Percentiles rank a stretch among this genome's conserved stretches.
phyloP scores from a whole-genome alignment of 352 stramenopile species.

The Hyphochytrium catenoides region DNA sequence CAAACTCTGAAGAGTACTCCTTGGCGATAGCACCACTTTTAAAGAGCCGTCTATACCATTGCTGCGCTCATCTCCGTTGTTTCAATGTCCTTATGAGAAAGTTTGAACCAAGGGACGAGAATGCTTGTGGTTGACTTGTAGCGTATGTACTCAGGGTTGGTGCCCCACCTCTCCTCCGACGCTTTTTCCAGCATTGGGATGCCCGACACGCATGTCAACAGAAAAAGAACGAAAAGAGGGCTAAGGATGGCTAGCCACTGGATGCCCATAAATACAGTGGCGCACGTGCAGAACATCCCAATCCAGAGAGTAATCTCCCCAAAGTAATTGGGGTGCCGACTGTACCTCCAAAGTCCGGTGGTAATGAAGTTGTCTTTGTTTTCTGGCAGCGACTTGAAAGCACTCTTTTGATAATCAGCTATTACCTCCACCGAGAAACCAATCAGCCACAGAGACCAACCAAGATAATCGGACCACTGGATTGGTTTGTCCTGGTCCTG shows the following conservation, averaged over 20 bases:
- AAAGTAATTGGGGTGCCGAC: conserved; percentile 74
- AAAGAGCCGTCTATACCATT: too few species aligned
- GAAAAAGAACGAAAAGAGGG: conserved; percentile 34
- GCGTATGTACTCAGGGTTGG: conserved; percentile 25
- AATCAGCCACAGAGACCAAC: conserved; percentile 24
- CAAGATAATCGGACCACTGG: conserved; percentile 25
- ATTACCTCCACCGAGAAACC: conserved; percentile 41
- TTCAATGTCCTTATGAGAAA: too few species aligned
- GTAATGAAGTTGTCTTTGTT: conserved; percentile 56
- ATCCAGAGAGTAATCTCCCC: conserved; percentile 74
- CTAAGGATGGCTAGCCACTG: conserved; percentile 18
- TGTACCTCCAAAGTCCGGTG: conserved; percentile 54
- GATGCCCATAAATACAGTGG: conserved; percentile 11
- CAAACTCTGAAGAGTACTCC: too few species aligned
- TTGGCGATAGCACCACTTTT: too few species aligned
- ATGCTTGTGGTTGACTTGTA: conserved; percentile 47
- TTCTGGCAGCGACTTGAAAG: conserved; percentile 25
- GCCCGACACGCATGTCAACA: conserved; percentile 38
- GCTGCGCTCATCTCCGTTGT: too few species aligned
- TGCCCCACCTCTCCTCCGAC: conserved; percentile 35
- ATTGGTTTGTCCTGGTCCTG: conserved; percentile 6
- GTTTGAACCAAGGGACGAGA: conserved; percentile 19
- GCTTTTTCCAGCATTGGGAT: conserved; percentile 46
- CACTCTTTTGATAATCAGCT: conserved; percentile 51
- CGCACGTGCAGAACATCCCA: conserved; percentile 19